Evolutionary conservation across 345 rosid species (phyloP).

Genomic region (Gossypium stocksii): DNA sequence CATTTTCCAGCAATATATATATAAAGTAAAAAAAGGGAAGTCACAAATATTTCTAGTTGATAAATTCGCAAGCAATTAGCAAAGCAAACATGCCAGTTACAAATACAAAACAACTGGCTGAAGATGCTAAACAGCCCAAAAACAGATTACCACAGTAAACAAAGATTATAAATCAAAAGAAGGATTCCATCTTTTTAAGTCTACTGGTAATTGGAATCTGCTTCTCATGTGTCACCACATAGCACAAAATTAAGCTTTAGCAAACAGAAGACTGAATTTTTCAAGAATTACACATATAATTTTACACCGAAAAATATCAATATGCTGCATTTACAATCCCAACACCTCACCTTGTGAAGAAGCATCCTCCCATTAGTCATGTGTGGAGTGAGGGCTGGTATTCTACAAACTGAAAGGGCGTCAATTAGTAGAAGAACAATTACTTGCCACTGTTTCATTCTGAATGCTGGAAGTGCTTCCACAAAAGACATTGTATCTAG

Average conservation of each 20-base stretch:
- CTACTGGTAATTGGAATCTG: not conserved
- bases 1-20: not conserved
- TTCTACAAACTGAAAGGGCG: conserved; percentile 63
- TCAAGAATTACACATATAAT: not conserved
- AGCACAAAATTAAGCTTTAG: not conserved
- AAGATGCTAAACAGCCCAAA: not conserved
- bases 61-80: not conserved
- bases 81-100: not conserved
- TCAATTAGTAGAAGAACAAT: conserved; percentile 67
- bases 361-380: conserved; percentile 42
- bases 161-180: not conserved
- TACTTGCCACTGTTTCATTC: conserved; percentile 74
- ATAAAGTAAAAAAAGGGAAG: not conserved
- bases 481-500: conserved; percentile 80
- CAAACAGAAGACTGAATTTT: not conserved
- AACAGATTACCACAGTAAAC: not conserved
- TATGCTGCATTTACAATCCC: not conserved
- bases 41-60: not conserved
- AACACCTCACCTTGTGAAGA: conserved; percentile 44
- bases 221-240: not conserved
- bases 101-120: not conserved
- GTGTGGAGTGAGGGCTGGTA: conserved; percentile 57
- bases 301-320: not conserved
- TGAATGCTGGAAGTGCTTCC: conserved; percentile 64
- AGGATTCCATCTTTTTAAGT: not conserved